Percentiles rank a stretch among this genome's conserved stretches.
phyloP scores from a whole-genome alignment of 2,329 filamentous ascomycete genomes.

The Alternaria novae-zelandiae region DNA sequence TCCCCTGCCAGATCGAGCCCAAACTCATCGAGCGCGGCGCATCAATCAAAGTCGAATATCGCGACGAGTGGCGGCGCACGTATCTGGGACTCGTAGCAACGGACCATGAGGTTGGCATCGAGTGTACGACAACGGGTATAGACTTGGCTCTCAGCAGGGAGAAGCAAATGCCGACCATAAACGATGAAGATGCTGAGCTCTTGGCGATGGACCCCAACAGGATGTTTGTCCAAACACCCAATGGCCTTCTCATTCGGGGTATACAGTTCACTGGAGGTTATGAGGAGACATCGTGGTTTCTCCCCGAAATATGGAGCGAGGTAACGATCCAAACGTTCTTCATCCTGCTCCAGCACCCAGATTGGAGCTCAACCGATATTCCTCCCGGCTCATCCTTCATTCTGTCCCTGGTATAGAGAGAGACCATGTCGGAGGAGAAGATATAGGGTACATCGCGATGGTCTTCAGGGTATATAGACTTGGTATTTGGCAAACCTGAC shows the following conservation, averaged over 20 bases:
- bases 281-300: background rate
- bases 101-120: background rate
- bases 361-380: background rate
- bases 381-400: background rate
- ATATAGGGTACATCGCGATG: background rate
- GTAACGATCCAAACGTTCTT: background rate
- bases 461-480: background rate
- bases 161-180: background rate
- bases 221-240: background rate
- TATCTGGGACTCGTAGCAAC: background rate
- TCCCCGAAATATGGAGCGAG: background rate
- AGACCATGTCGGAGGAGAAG: background rate
- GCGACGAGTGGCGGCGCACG: background rate
- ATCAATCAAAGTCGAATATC: background rate
- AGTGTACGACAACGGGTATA: background rate
- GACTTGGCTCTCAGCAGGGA: background rate
- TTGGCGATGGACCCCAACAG: background rate
- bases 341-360: background rate
- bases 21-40: background rate
- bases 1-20: background rate
- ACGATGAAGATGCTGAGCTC: background rate
- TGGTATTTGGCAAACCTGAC: background rate
- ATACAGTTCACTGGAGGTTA: background rate
- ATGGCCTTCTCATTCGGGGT: background rate
- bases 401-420: background rate